Evolutionary conservation across 192 early-diverging fungal genomes (phyloP), one percentile per base, ranked within the genome.

Genomic region (Backusella tuberculispora): DNA sequence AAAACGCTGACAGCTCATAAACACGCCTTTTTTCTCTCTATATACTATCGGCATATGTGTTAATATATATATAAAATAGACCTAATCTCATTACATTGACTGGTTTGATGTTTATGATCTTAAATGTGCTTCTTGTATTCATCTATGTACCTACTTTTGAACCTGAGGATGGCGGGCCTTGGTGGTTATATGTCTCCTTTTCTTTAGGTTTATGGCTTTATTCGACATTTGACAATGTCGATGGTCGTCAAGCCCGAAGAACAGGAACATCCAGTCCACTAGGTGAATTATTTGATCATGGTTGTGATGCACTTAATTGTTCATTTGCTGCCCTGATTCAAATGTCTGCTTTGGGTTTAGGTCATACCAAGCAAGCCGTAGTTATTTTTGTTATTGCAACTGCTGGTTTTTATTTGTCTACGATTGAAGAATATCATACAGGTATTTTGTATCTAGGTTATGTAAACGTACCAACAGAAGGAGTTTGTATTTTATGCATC

Each of bases 221-320:
- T 80, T 92, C 91, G 73, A 91, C 92, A 24, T 89, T 96, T 74
- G 96, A 98, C 74, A 92, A 93, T 41, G 92, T 98, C 77, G 96
- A 98, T 74, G 96, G 96, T 29, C 96, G 96, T 80, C 96, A 98
- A 78, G 96, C 96, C 17, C 84, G 96, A 64, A 84, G 94, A 63
- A 97, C 95, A 45, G 92, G 92, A 56, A 90, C 94, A 4, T 89
- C 89, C 0, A 91, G 93, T 41, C 96, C 96, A 26, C 75, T 98
- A 71, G 96, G 96, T 15, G 96, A 98, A 84, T 84, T 98, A 50
- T 98, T 98, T 86, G 96, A 98, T 82, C 96, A 98, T 70, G 93
- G 95, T 46, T 95, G 68, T 37, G 56, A 69, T 47, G 75, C 72
- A 43, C 37, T 81, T 4, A 76, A 76, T 63, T 80, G 64, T 45